A percentile compares a stretch with the other conserved stretches of the same genome.
phyloP scores from a whole-genome alignment of 2,329 filamentous ascomycete species.

The Gnomoniopsis sp. region DNA sequence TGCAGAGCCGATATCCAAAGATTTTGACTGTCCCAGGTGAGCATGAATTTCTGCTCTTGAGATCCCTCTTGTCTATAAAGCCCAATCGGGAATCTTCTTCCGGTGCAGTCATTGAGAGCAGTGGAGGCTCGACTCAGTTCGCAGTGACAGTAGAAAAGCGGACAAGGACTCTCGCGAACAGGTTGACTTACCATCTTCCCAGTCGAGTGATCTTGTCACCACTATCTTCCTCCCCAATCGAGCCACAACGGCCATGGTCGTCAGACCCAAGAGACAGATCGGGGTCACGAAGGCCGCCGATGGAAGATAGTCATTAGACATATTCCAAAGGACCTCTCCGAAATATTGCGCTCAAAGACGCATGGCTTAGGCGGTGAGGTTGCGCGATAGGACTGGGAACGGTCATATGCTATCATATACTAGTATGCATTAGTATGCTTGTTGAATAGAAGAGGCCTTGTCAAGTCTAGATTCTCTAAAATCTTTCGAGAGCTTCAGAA shows the following conservation, averaged over 20 bases:
- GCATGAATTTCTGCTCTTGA: no score
- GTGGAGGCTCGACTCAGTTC: neutral
- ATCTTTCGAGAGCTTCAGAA: no score
- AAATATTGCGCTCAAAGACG: neutral
- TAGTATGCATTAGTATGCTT: neutral
- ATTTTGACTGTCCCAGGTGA: no score
- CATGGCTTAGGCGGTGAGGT: neutral
- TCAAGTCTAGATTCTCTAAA: no score
- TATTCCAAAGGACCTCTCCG: neutral
- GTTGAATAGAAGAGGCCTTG: neutral
- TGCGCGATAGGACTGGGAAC: neutral
- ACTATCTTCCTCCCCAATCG: neutral
- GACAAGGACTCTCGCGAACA: neutral
- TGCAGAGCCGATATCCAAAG: no score
- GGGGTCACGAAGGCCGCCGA: conserved; percentile 4
- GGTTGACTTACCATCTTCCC: conserved; percentile 3
- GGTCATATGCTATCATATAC: neutral
- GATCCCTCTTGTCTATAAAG: no score
- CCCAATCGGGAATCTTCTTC: no score
- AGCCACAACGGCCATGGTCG: conserved; percentile 2
- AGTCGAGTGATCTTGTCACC: conserved; percentile 1
- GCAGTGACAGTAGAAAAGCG: neutral
- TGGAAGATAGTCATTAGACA: neutral
- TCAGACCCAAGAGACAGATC: conserved; percentile 5
- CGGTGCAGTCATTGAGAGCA: neutral